Evolutionary conservation across 495 filamentous ascomycete species (phyloP), one percentile per base, ranked within the genome.

Genomic region (Massariosphaeria phaeospora): DNA sequence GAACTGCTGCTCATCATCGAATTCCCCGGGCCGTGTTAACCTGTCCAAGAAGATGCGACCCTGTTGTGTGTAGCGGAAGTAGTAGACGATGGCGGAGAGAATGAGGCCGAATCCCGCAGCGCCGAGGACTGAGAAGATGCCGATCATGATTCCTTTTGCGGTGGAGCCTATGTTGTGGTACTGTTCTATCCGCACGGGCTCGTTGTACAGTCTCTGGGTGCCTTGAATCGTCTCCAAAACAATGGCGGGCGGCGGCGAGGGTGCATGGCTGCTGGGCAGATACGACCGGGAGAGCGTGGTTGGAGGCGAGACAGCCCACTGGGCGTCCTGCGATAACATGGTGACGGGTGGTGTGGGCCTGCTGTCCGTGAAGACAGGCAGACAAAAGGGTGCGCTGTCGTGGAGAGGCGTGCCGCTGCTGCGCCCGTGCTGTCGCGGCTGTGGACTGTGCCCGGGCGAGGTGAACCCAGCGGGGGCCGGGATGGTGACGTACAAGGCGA

Each of bases 1-100:
- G 70, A 91, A 94, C 24, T 86, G 85, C 69, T 96, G 90, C 69
- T 97, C 93, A 73, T 98, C 93, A 70, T 98, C 93, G 74, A 86
- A 98, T 72, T 96, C 93, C 55, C 93, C 93, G 1, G 93, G 91
- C 49, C 94, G 79, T 34, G 88, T 91, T 67, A 98, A 86, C 57
- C 90, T 83, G 73, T 97, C 91, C 55, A 98, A 78, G 52, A 97
- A 81, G 59, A 98, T 98, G 52, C 93, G 80, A 25, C 93, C 93
- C 46, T 84, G 83, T 45, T 77, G 79, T 38, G 93, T 96, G 73
- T 95, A 91, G 69, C 84, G 79, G 72, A 97, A 93, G 73, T 95
- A 96, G 71, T 95, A 96, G 65, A 96, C 83, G 65, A 91, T 73
- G 44, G 85, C 80, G 57, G 95, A 83, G 42, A 97, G 76, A 29